Evolutionary conservation across 2,329 filamentous ascomycete genomes (phyloP), one percentile per base, ranked within the genome.

Genomic region (Metarhizium album): DNA sequence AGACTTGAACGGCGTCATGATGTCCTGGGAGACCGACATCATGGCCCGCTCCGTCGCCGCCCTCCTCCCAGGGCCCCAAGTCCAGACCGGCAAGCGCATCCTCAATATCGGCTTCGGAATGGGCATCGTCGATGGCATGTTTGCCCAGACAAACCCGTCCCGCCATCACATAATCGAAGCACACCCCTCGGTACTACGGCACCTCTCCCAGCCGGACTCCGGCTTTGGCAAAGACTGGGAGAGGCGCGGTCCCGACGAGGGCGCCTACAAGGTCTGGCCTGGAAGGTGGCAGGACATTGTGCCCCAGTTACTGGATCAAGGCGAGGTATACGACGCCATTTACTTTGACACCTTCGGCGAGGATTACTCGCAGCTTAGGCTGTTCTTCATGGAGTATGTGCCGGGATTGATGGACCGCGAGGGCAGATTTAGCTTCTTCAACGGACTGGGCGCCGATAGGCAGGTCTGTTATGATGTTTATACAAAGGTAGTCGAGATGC

Each of bases 301-400:
- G 16, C 85, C 84, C 0, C 71, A 72, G 47, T 72, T 95, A 7
- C 70, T 91, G 1, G 78, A 80, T 53, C 70, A 80, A 40, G 86
- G 85, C 9, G 77, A 85, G 60, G 71, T 82, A 13, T 90, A 91
- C 62, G 87, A 95, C 63, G 87, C 85, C 27, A 88, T 98, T 58
- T 98, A 97, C 72, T 97, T 96, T 62, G 93, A 98, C 64, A 98
- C 93, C 0, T 97, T 97, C 66, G 93, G 90, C 6, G 93, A 98
- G 70, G 87, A 93, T 56, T 98, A 97, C 68, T 74, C 75, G 2
- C 87, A 91, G 64, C 80, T 97, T 27, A 84, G 85, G 45, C 75
- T 83, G 53, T 96, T 97, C 71, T 95, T 97, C 65, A 84, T 79
- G 2, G 93, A 97, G 65, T 82, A 86, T 59, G 83, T 97, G 11